Conservation (phyloP, 305 asterid species). For the Galium porrigens region DNA sequence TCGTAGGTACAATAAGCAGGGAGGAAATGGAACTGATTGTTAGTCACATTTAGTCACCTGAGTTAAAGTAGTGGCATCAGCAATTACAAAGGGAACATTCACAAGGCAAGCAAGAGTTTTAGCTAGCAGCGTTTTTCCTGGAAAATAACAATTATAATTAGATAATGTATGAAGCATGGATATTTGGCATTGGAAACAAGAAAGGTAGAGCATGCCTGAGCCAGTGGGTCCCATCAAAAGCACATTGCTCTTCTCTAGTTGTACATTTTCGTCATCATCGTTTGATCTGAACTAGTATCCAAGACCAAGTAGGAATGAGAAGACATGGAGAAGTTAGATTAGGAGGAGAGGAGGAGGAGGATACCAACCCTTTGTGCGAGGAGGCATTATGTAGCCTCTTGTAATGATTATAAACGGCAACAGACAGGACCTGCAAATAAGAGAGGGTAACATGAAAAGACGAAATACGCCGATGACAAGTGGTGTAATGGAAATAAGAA, state of each 20-base stretch:
- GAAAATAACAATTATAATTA: conserved; percentile 12
- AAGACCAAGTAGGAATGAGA: conserved; percentile 12
- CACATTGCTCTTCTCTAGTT: conserved; percentile 88
- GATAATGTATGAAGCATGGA: neutral
- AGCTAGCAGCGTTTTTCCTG: conserved; percentile 89
- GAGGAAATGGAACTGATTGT: neutral
- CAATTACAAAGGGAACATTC: conserved; percentile 89
- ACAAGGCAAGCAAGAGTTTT: conserved; percentile 93
- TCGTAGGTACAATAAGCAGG: neutral
- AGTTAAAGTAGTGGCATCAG: conserved; percentile 86
- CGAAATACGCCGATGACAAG: neutral
- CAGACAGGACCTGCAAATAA: conserved; percentile 66
- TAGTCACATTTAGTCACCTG: conserved; percentile 40
- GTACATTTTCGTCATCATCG: conserved; percentile 60
- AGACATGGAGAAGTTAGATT: neutral
- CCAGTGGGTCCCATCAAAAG: conserved; percentile 94
- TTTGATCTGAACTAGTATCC: conserved; percentile 43
- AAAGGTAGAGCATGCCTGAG: conserved; percentile 39
- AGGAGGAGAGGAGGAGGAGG: conserved; percentile 12
- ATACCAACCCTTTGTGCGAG: conserved; percentile 56
- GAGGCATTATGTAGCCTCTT: conserved; percentile 66
- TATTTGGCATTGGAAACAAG: conserved; percentile 3
- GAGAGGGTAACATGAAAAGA: neutral
- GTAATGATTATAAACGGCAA: conserved; percentile 87
- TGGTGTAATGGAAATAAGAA: no score